Base-by-base conservation (phyloP, 352 stramenopile genomes). In the Elongisporangium senticosum region DNA sequence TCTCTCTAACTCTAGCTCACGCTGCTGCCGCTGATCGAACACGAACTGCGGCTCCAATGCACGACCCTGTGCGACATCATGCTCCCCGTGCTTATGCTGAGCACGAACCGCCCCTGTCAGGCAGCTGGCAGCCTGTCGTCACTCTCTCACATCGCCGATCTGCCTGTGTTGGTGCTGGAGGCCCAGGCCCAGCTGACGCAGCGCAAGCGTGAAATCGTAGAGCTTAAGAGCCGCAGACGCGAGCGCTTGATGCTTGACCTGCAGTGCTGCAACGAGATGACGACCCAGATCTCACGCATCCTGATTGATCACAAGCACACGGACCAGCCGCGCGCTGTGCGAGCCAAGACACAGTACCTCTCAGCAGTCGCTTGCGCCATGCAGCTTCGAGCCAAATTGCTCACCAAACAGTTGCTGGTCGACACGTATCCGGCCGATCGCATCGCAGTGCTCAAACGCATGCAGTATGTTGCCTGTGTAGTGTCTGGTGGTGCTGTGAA, bases 111-210 rank as follows among this genome's bases (percentile, higher is more conserved):
- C 19, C 14, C 49, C 26, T 52, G 22, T 51, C 22, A 21, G 43
- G n/a, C 56, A 49, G 3, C 24, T 17, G 58, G 7, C n/a, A 26
- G 40, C 5, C 22, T 7, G 14, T 40, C 60, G 5, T 55, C 64
- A n/a, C 23, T 65, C 1, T 66, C 65, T 0, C 62, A 61, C 7
- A 61, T 72, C 19, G 64, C 70, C 5, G 68, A 79, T 51, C 51
- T 77, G 15, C 71, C 71, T 11, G 63, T 61, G n/a, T 43, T 74
- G 14, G 53, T 79, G n/a, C 20, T 79, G 5, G 71, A 76, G 51
- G 40, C 64, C 43, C 51, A 75, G 28, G 62, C 65, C 10, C 57
- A 63, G n/a, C 59, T 61, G 21, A 13, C 5, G n/a, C 54, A 71
- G n/a, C 50, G 61, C 7, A 40, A 59, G 4, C 23, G 49, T 7